Evolutionary conservation across 1,139 yeast species (phyloP).

Genomic region (Debaryomycetaceae sp.): DNA sequence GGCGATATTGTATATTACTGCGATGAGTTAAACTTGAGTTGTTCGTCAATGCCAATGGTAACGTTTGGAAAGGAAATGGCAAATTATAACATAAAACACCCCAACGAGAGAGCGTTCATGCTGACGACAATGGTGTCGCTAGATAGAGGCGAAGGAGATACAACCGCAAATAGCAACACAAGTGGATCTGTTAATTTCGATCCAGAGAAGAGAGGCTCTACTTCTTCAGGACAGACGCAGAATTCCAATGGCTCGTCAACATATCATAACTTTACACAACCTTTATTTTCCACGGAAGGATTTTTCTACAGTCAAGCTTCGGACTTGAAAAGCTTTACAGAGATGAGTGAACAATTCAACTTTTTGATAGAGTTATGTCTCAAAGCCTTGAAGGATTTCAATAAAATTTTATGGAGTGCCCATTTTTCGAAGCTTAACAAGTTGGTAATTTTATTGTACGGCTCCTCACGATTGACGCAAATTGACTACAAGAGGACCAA

Average conservation of each 20-base stretch:
- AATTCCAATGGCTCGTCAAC: slow-evolving; percentile 20
- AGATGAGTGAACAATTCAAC: slow-evolving; percentile 42
- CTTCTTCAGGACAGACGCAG: slow-evolving; percentile 28
- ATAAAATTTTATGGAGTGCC: slow-evolving; percentile 48
- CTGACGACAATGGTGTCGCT: neutral
- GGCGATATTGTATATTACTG: slow-evolving; percentile 60
- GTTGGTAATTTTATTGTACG: slow-evolving; percentile 43
- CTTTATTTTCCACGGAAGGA: slow-evolving; percentile 37
- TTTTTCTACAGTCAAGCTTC: slow-evolving; percentile 54
- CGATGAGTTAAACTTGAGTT: slow-evolving; percentile 54
- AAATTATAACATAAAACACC: slow-evolving; percentile 19
- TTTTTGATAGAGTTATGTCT: slow-evolving; percentile 44
- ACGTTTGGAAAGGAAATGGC: slow-evolving; percentile 20
- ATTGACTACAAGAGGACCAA: slow-evolving; percentile 46
- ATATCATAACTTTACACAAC: slow-evolving; percentile 43
- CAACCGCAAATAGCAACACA: slow-evolving; percentile 3
- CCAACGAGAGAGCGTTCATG: neutral
- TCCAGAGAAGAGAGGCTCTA: slow-evolving; percentile 38
- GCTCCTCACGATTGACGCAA: slow-evolving; percentile 51
- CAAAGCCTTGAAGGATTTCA: slow-evolving; percentile 47
- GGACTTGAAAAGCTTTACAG: slow-evolving; percentile 60
- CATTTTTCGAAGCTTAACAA: slow-evolving; percentile 52
- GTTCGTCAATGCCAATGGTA: slow-evolving; percentile 51
- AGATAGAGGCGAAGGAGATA: neutral
- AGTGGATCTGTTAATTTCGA: slow-evolving; percentile 15